Conservation (phyloP, 2,329 filamentous ascomycete species). For the Paracoccidioides lutzii region DNA sequence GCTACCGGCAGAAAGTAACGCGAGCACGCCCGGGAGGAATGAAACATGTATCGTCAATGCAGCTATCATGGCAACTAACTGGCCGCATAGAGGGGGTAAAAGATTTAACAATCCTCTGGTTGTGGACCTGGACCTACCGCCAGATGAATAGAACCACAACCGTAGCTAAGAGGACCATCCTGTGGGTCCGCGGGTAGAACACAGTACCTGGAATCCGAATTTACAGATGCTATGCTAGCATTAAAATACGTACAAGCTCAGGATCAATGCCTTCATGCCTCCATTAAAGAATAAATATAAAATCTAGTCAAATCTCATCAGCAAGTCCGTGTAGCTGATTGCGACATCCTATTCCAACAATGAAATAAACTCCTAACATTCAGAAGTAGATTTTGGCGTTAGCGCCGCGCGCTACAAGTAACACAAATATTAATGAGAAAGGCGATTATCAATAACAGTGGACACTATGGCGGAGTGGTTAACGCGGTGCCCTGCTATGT, state of each 20-base stretch:
- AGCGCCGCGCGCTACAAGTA: background rate
- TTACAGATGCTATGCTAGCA: too few relatives aligned
- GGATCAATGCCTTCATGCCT: too few relatives aligned
- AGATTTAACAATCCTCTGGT: constrained; percentile 67
- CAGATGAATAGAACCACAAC: background rate
- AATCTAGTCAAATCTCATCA: too few relatives aligned
- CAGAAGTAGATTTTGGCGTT: too few relatives aligned
- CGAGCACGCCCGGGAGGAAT: constrained; percentile 22
- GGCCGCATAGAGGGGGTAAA: constrained; percentile 49
- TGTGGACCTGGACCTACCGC: constrained; percentile 65
- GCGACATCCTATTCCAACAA: too few relatives aligned
- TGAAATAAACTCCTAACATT: too few relatives aligned
- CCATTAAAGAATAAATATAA: too few relatives aligned
- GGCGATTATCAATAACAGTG: background rate
- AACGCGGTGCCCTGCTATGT: constrained; percentile 1
- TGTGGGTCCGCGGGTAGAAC: too few relatives aligned
- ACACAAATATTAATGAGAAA: background rate
- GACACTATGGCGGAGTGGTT: constrained; percentile 1
- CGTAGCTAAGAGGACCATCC: too few relatives aligned
- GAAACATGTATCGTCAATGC: constrained; percentile 76
- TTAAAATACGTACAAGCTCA: too few relatives aligned
- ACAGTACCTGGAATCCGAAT: too few relatives aligned
- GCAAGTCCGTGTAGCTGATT: too few relatives aligned
- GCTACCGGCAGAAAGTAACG: constrained; percentile 6
- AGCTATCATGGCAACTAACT: constrained; percentile 56